phyloP scores from a whole-genome alignment of 2,329 filamentous ascomycete genomes.

The Aspergillus tamarii region DNA sequence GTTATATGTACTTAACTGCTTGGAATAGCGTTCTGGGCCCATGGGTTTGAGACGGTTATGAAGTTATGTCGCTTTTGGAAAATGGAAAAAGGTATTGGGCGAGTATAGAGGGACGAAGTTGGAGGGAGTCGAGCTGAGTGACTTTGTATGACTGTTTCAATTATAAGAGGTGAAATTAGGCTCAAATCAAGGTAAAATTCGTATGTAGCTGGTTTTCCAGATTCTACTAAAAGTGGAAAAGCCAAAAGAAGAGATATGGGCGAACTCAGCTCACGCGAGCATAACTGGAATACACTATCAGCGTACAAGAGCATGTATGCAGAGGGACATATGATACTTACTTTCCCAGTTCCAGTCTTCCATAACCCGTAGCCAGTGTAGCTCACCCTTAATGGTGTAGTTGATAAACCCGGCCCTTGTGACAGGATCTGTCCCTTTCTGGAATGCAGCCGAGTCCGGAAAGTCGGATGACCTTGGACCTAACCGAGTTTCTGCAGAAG shows the following conservation, averaged over 20 bases:
- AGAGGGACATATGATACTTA: neutral
- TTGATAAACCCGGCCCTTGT: constrained; percentile 7
- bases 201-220: neutral
- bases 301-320: neutral
- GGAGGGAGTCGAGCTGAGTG: too few species aligned
- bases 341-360: constrained; percentile 1
- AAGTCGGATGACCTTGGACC: neutral
- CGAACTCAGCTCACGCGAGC: neutral
- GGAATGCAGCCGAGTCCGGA: neutral
- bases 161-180: neutral
- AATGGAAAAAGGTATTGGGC: neutral
- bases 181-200: neutral
- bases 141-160: neutral
- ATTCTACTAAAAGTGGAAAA: neutral
- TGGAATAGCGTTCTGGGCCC: neutral
- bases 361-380: neutral
- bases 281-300: neutral
- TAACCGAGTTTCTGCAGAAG: neutral
- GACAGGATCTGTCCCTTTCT: neutral
- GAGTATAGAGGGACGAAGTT: neutral
- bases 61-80: neutral
- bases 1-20: too few species aligned
- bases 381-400: neutral
- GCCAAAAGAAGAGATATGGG: neutral
- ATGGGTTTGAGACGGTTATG: neutral